Evolutionary conservation across 768 basidiomycete genomes (phyloP).

Genomic region (Tylopilus sp.): DNA sequence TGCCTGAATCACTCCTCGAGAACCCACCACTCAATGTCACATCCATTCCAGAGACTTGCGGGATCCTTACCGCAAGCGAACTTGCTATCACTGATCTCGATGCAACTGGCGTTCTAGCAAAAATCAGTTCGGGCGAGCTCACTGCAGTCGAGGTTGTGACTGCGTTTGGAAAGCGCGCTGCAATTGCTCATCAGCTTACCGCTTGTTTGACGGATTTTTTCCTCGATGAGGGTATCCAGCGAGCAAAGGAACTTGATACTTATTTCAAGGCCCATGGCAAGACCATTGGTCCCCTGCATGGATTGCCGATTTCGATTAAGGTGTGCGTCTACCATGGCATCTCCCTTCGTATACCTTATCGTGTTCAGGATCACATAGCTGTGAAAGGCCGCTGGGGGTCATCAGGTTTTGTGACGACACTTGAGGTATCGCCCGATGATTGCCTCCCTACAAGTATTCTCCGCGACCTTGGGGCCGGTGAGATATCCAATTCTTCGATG

Average conservation of each 20-base stretch:
- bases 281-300: conserved; percentile 43
- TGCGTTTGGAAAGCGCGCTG: conserved; percentile 49
- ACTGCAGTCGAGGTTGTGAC: conserved; percentile 39
- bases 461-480: conserved; percentile 41
- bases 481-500: background rate
- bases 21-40: conserved; percentile 32
- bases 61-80: conserved; percentile 32
- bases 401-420: conserved; percentile 32
- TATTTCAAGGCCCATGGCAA: conserved; percentile 36
- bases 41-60: conserved; percentile 30
- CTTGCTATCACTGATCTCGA: conserved; percentile 36
- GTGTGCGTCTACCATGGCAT: conserved; percentile 13
- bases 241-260: conserved; percentile 42
- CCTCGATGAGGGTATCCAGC: conserved; percentile 39
- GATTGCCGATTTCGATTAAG: conserved; percentile 40
- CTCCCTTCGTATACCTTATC: background rate
- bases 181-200: conserved; percentile 47
- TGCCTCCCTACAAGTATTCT: conserved; percentile 34
- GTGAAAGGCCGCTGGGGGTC: conserved; percentile 40
- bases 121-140: conserved; percentile 29
- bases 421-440: conserved; percentile 26
- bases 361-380: conserved; percentile 36
- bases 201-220: conserved; percentile 43
- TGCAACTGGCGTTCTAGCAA: conserved; percentile 31
- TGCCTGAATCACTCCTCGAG: conserved; percentile 16